Conservation (phyloP, 1,284 basidiomycete genomes). For the Cryptococcus hybrid region DNA sequence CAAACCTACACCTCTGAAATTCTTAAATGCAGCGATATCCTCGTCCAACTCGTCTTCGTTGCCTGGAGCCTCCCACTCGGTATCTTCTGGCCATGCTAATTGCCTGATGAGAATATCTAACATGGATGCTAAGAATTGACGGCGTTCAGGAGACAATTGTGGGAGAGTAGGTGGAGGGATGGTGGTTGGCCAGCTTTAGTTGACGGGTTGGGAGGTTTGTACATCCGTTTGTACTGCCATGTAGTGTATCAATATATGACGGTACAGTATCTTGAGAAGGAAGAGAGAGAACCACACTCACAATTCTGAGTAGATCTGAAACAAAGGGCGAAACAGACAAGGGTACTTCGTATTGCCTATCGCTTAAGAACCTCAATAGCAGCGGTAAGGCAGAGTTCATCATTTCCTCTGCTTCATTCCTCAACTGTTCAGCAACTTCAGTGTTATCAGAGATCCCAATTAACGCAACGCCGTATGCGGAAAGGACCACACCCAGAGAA, state of each 20-base stretch:
- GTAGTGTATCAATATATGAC: conserved; percentile 2
- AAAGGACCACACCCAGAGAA: conserved; percentile 80
- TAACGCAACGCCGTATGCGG: conserved; percentile 79
- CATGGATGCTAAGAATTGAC: conserved; percentile 75
- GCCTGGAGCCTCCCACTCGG: conserved; percentile 82
- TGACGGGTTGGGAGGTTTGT: conserved; percentile 10
- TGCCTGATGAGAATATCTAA: conserved; percentile 80
- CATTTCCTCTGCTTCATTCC: conserved; percentile 65
- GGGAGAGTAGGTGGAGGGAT: conserved; percentile 27
- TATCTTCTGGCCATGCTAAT: conserved; percentile 57
- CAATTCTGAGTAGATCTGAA: conserved; percentile 68
- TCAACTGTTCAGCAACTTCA: conserved; percentile 56
- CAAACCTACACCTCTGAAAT: conserved; percentile 69
- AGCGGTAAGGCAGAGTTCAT: conserved; percentile 74
- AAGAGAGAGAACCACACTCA: conserved; percentile 51
- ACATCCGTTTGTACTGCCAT: conserved; percentile 11
- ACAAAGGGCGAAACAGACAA: conserved; percentile 80
- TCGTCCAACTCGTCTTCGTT: conserved; percentile 84
- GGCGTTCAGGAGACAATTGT: conserved; percentile 62
- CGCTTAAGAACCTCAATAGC: conserved; percentile 83
- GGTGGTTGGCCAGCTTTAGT: conserved; percentile 26
- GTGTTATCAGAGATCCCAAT: conserved; percentile 76
- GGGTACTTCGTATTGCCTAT: conserved; percentile 82
- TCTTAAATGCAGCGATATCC: conserved; percentile 78
- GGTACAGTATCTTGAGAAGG: conserved; percentile 23